A percentile compares a stretch with the other conserved stretches of the same genome.
Evolutionary conservation across 768 basidiomycete genomes (phyloP).

Genomic region (Fomitopsis pulvina): DNA sequence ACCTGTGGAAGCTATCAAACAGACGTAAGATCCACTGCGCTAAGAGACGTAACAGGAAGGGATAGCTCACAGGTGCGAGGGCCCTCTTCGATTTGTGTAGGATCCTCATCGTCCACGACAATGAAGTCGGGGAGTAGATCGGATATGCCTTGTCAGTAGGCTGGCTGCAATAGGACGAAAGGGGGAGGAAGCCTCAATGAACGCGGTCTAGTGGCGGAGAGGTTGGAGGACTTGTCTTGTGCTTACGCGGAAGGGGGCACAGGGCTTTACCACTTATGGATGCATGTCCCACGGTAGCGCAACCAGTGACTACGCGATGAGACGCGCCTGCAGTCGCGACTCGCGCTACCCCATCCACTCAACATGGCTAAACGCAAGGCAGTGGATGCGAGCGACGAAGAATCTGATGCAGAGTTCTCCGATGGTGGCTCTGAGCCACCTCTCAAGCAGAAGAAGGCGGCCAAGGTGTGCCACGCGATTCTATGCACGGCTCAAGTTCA

Average conservation of each 20-base stretch:
- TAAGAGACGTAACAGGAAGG: conserved; percentile 5
- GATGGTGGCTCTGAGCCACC: neutral
- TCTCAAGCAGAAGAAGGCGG: neutral
- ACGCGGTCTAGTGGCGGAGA: conserved; percentile 1
- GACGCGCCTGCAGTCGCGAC: conserved; percentile 9
- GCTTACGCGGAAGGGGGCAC: conserved; percentile 19
- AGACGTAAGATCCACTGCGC: conserved; percentile 15
- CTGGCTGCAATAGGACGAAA: conserved; percentile 2
- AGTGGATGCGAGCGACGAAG: conserved; percentile 9
- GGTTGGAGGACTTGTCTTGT: conserved; percentile 1
- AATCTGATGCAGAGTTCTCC: conserved; percentile 5
- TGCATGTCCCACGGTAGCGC: conserved; percentile 13
- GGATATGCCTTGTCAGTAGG: neutral
- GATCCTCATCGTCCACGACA: conserved; percentile 64
- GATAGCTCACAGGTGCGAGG: conserved; percentile 59
- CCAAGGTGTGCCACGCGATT: neutral
- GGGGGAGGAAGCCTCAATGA: conserved; percentile 4
- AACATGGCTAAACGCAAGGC: conserved; percentile 13
- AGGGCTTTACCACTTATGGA: conserved; percentile 9
- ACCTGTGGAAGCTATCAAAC: conserved; percentile 66
- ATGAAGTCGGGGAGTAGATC: conserved; percentile 5
- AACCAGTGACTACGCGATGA: neutral
- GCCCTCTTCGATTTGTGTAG: conserved; percentile 79
- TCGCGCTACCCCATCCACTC: neutral
- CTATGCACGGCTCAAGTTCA: neutral